Evolutionary conservation across 1,284 basidiomycete genomes (phyloP).

Genomic region (Cutaneotrichosporon cavernicola): DNA sequence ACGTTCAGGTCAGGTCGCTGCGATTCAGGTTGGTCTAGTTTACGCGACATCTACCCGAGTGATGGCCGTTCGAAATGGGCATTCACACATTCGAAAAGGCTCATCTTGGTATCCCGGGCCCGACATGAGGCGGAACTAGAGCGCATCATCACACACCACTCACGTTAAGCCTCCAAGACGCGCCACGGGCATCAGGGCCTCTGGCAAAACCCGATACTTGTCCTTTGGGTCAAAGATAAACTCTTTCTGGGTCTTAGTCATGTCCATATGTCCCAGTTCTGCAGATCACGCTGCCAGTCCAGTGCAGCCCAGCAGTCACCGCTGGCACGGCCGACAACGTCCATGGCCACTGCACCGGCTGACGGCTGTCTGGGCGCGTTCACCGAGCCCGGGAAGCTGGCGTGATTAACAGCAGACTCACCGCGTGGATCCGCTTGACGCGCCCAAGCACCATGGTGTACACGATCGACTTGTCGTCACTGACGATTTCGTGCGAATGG

Average conservation of each 20-base stretch:
- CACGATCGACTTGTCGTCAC: conserved; percentile 54
- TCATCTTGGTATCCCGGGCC: neutral
- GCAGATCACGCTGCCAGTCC: no score
- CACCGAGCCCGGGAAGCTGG: no score
- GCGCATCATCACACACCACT: conserved; percentile 34
- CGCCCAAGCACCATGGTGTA: conserved; percentile 65
- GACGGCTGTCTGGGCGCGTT: no score
- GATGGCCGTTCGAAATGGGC: conserved; percentile 1
- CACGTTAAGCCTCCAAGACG: conserved; percentile 66
- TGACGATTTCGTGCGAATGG: conserved; percentile 60
- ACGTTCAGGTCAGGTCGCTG: no score
- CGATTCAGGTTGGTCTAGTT: neutral
- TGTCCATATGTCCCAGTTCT: neutral
- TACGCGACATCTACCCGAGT: conserved; percentile 4
- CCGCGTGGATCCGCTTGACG: conserved; percentile 64
- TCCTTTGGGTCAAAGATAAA: conserved; percentile 60
- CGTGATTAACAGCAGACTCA: conserved; percentile 18
- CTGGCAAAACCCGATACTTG: conserved; percentile 34
- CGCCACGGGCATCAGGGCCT: conserved; percentile 63
- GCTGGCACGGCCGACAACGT: neutral
- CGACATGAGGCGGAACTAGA: neutral
- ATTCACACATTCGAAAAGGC: no score
- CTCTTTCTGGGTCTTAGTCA: conserved; percentile 50
- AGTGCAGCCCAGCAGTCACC: no score
- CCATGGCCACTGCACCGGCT: neutral